Evolutionary conservation across 108 stramenopile genomes (phyloP), one percentile per base, ranked within the genome.

Genomic region (Conticribra guillardii): DNA sequence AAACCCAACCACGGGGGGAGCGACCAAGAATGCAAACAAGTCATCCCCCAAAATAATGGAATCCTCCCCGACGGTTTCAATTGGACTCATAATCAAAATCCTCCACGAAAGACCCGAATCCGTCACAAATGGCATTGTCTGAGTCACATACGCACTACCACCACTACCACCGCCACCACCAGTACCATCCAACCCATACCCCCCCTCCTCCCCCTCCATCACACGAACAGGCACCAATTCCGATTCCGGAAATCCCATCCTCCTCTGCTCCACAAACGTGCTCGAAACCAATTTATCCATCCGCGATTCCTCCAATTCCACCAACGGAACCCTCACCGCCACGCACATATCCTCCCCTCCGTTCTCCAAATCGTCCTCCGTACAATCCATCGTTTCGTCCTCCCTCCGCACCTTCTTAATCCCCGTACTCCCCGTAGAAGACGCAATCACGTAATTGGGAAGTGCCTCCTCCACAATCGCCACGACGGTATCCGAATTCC

Each of bases 401-500:
- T 27, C 60, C 45, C 22, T 55, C 46, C 63, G 57, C 22, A 81
- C 65, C 37, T 62, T 57, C 11, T 29, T 64, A 1, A 60, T 21
- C n/a, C 74, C 71, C n/a, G n/a, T 26, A 17, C 58, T 67, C 32
- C 72, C 80, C 1, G 76, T 84, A 3, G 80, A 81, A 11, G 64
- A 50, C 1, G 60, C 84, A 68, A 84, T 73, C 3, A 84, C 30
- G 52, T 78, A 72, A 46, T 78, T 57, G 14, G 84, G 84, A 15
- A 67, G 69, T 5, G 51, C 24, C 18, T 58, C 76, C 63, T 84
- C 84, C 14, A 68, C 64, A 16, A 84, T 73, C 16, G 69, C 51
- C 18, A 80, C 80, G 0, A 65, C 49, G 2, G 63, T 64, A 17
- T 32, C 51, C 24, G 59, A 46, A 14, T 75, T 31, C 9, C 52